Evolutionary conservation across 2,329 filamentous ascomycete genomes (phyloP), one percentile per base, ranked within the genome.

Genomic region (Elsinoe arachidis): DNA sequence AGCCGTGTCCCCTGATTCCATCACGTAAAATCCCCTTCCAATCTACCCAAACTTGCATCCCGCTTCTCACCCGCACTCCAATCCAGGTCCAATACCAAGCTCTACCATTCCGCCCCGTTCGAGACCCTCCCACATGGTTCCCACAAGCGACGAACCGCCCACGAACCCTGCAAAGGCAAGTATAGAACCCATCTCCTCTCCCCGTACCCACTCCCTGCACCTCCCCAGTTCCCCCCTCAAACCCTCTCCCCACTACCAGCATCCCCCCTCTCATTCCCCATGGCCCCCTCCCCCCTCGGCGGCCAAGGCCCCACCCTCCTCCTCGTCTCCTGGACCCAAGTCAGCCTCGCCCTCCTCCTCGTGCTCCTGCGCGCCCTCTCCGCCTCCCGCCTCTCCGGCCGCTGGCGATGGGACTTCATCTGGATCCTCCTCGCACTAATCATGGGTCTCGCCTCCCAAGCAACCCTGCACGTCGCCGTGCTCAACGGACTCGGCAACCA

Each of bases 361-460:
- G 17, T 55, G 35, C 3, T 37, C 7, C 23, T 43, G 9, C 11
- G 52, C 10, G 37, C 15, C n/a, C 43, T 41, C 21, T n/a, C 52
- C 21, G 34, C 52, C 2, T 17, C 23, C 10, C 15, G 21, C 14
- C 17, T 21, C 12, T 41, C 41, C 33, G 34, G 21, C 17, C 10
- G n/a, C 33, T 55, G 52, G 52, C 52, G 52, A 26, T 39, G 34
- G 52, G 52, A 55, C 37, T 39, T 56, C 21, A 46, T 56, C 37
- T 56, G 53, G 53, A n/a, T 46, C 10, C 23, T n/a, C 10, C n/a
- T 46, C 7, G 39, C 53, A 10, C 9, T 12, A n/a, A 37, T 52
- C 26, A 52, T 52, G 47, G 47, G 30, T 10, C 21, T 37, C 9
- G 47, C 47, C 10, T 52, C 47, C 5, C 47, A 52, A 37, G 47